Evolutionary conservation across 208 protist genomes (phyloP).

Genomic region (Acanthamoeba healyi): DNA sequence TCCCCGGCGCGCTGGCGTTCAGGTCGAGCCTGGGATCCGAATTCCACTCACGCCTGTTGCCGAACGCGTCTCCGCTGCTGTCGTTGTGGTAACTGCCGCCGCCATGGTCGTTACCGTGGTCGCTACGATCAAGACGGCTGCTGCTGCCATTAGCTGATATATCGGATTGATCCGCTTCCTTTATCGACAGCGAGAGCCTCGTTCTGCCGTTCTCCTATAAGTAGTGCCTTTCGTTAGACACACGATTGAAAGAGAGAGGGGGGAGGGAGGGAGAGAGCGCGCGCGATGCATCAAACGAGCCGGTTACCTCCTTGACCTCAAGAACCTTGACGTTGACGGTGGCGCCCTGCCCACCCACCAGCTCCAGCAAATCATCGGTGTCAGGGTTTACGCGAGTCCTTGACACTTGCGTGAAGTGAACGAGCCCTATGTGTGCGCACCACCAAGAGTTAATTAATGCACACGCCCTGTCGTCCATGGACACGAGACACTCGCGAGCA

Average conservation of each 20-base stretch:
- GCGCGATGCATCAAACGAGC: too few species aligned
- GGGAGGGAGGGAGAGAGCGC: not conserved
- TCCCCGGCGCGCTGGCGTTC: too few species aligned
- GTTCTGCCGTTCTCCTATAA: not conserved
- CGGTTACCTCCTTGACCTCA: not conserved
- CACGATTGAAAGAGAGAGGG: not conserved
- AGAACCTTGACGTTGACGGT: not conserved
- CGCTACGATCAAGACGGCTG: too few species aligned
- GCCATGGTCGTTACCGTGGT: not conserved
- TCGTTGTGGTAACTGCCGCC: not conserved
- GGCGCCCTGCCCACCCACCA: not conserved
- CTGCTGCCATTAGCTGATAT: too few species aligned
- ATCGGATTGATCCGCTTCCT: not conserved
- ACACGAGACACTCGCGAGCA: not conserved
- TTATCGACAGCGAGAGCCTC: not conserved
- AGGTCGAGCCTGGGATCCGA: too few species aligned
- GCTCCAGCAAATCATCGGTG: not conserved
- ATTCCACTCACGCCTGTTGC: too few species aligned
- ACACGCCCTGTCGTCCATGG: too few species aligned
- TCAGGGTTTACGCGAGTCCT: not conserved
- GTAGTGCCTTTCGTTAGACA: not conserved
- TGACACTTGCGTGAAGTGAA: not conserved
- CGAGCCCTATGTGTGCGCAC: not conserved
- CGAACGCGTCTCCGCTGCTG: too few species aligned
- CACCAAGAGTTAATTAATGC: too few species aligned